Evolutionary conservation across 371 early-diverging fungal genomes (phyloP).

Genomic region (Apophysomyces elegans): DNA sequence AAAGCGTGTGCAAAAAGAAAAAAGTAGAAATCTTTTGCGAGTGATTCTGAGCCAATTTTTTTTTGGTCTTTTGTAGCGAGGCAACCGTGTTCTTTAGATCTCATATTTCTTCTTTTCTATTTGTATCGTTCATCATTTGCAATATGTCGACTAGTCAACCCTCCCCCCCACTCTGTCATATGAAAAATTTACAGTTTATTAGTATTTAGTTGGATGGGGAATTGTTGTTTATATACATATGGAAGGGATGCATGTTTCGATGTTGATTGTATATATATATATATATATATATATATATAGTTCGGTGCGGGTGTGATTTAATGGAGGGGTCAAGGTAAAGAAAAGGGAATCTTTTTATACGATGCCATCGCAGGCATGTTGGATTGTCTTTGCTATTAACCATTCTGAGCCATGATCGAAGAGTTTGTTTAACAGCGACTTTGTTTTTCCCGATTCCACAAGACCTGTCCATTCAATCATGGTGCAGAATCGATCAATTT

Average conservation of each 20-base stretch:
- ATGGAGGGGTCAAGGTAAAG: background rate
- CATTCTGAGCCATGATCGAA: conserved; percentile 16
- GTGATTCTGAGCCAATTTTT: background rate
- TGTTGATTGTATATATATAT: background rate
- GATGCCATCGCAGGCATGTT: conserved; percentile 13
- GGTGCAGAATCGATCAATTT: conserved; percentile 8
- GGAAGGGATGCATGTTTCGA: background rate
- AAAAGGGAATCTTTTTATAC: background rate
- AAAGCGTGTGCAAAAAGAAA: background rate
- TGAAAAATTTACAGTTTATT: conserved; percentile 5
- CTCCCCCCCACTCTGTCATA: background rate
- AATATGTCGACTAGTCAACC: too few species aligned
- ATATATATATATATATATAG: background rate
- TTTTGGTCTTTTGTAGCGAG: too few species aligned
- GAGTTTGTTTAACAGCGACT: conserved; percentile 12
- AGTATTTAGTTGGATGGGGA: background rate
- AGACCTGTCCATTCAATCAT: conserved; percentile 21
- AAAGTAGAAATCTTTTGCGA: too few species aligned
- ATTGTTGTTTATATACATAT: conserved; percentile 4
- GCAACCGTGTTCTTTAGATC: too few species aligned
- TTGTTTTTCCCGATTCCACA: conserved; percentile 13
- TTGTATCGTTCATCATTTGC: too few species aligned
- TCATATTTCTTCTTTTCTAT: too few species aligned
- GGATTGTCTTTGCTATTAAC: conserved; percentile 18
- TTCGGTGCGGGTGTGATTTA: too few species aligned